Evolutionary conservation across 257 asterid species (phyloP), one percentile per base, ranked within the genome.

Genomic region (Leptodermis oblonga): DNA sequence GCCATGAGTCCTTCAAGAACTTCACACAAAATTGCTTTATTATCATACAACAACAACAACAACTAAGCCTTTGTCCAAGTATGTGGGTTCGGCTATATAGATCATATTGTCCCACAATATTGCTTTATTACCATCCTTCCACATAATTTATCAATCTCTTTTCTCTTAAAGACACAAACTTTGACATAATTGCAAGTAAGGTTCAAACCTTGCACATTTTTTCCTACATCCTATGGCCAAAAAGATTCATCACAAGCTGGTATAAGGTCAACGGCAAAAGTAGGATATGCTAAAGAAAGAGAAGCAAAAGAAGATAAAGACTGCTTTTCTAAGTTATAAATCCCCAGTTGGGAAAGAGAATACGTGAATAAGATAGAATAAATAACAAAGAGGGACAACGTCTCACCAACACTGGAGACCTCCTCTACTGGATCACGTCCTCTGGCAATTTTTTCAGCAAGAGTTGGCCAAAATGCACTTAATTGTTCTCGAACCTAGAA

Each of bases 401-500:
- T 74, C 71, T 77, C 68, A 87, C 97, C 82, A 67, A n/a, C n/a
- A n/a, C n/a, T n/a, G n/a, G 82, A 75, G 86, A 64, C 74, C 87
- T 68, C 65, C 34, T 78, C 70, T 22, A 76, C 51, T 70, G 63
- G 36, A 78, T 86, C 65, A 83, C 76, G 56, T 76, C 72, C 14
- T 83, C 89, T 1, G 90, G 82, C 77, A 88, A 76, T 54, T 70
- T 78, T 41, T 33, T 80, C 22, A n/a, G 86, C 72, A 59, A 93
- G 90, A 59, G 74, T 45, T 2, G 92, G 94, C 98, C 97, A 93
- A 72, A 86, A 90, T 65, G 78, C 26, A 76, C 92, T 78, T 70
- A 93, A 79, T 60, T 30, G 70, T 65, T 70, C 75, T 17, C 96
- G 94, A 54, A 93, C 97, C 97, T 88, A 69, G 62, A 63, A 55